Conservation (phyloP, 495 filamentous ascomycete species). For the Penicillium argentinense region DNA sequence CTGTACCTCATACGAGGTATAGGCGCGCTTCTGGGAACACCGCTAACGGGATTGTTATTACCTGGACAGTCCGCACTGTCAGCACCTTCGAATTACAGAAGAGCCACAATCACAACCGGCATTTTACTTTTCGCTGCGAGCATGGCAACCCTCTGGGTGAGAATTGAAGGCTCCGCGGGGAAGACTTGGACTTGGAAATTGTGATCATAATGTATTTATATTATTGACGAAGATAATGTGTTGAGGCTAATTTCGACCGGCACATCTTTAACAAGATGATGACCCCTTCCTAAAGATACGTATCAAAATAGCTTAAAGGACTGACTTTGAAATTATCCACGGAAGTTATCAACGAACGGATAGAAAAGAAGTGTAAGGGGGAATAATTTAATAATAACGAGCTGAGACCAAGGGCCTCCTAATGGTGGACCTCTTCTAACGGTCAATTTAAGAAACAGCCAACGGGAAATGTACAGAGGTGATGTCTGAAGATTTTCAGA, state of each 20-base stretch:
- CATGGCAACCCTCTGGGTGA: constrained; percentile 35
- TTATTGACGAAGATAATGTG: too few species aligned
- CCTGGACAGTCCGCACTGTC: constrained; percentile 24
- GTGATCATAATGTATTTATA: too few species aligned
- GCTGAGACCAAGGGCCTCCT: background rate
- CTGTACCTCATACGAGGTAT: constrained; percentile 56
- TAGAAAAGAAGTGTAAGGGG: background rate
- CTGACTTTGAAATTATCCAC: too few species aligned
- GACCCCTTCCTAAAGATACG: too few species aligned
- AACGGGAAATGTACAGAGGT: constrained; percentile 28
- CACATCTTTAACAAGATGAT: too few species aligned
- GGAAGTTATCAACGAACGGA: background rate
- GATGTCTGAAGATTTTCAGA: constrained; percentile 7
- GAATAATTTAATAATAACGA: background rate
- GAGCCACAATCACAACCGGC: constrained; percentile 30
- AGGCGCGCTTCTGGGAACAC: constrained; percentile 55
- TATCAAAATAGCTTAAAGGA: too few species aligned
- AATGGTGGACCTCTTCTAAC: constrained; percentile 1
- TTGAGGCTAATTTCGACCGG: too few species aligned
- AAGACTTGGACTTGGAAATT: constrained; percentile 26
- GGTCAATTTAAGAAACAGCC: constrained; percentile 22
- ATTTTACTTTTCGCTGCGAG: constrained; percentile 35
- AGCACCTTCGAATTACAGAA: constrained; percentile 24
- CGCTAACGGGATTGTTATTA: constrained; percentile 40
- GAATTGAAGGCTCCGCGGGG: constrained; percentile 27